Percentiles rank a stretch among this genome's conserved stretches.
phyloP scores from a whole-genome alignment of 495 filamentous ascomycete genomes.

The Umbilicaria muhlenbergii region DNA sequence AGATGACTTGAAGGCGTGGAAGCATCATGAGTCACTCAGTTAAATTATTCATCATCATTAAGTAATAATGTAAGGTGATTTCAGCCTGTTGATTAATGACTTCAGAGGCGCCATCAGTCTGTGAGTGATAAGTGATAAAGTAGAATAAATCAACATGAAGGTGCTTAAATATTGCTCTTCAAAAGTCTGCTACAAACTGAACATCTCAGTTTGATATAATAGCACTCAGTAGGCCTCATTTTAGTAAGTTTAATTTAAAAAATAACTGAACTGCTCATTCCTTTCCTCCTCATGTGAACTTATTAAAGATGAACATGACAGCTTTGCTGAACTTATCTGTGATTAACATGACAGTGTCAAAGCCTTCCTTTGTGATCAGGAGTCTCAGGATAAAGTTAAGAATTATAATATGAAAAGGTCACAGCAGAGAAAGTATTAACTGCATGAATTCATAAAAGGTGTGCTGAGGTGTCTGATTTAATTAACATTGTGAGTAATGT shows the following conservation, averaged over 20 bases:
- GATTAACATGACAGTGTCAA: no score
- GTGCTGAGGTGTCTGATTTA: background rate
- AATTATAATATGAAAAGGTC: constrained; percentile 1
- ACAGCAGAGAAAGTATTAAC: background rate
- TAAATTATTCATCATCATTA: no score
- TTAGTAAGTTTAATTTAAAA: no score
- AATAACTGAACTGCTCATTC: no score
- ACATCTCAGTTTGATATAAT: background rate
- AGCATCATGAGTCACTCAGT: background rate
- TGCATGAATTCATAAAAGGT: background rate
- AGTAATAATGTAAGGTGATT: background rate
- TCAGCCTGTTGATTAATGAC: constrained; percentile 7
- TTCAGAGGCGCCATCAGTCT: constrained; percentile 11
- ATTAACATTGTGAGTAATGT: background rate
- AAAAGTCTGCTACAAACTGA: background rate
- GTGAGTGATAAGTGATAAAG: constrained; percentile 5
- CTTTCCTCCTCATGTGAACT: no score
- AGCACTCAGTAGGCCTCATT: background rate
- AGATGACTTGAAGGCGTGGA: background rate
- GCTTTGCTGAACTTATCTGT: no score
- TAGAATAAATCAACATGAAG: background rate
- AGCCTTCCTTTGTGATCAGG: no score
- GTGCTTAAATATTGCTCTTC: background rate
- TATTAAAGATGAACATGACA: no score
- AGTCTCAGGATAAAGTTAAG: background rate